phyloP scores from a whole-genome alignment of 495 filamentous ascomycete genomes.

The Penicillium riverlandense region DNA sequence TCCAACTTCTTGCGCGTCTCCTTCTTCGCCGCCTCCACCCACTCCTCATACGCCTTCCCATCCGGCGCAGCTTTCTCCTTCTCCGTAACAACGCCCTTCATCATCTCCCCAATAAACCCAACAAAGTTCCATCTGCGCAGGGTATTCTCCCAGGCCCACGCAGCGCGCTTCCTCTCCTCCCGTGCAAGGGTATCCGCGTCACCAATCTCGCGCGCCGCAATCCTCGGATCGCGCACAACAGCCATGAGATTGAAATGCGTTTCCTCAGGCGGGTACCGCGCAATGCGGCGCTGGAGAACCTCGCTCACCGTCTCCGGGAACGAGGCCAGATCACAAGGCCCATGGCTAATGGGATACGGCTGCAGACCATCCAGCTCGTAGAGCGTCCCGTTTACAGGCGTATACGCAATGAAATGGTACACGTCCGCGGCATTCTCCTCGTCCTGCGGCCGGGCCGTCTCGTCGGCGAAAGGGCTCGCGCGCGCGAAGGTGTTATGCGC shows the following conservation, averaged over 20 bases:
- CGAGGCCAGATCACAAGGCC: conserved; percentile 54
- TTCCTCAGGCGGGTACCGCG: conserved; percentile 75
- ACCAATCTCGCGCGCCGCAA: conserved; percentile 70
- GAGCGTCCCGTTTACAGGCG: conserved; percentile 64
- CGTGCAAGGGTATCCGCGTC: conserved; percentile 69
- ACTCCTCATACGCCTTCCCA: conserved; percentile 61
- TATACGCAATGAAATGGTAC: conserved; percentile 98
- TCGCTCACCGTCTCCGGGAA: conserved; percentile 83
- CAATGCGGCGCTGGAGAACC: conserved; percentile 77
- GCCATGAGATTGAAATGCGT: conserved; percentile 95
- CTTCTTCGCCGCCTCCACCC: conserved; percentile 70
- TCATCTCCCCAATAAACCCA: conserved; percentile 84
- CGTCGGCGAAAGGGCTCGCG: conserved; percentile 84
- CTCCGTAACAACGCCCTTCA: conserved; percentile 70
- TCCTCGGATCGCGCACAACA: conserved; percentile 74
- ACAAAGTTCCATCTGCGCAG: conserved; percentile 92
- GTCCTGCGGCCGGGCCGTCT: conserved; percentile 57
- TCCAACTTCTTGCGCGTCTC: conserved; percentile 64
- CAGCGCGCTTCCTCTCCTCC: conserved; percentile 77
- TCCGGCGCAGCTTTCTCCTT: conserved; percentile 51
- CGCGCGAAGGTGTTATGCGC: conserved; percentile 92
- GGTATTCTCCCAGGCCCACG: conserved; percentile 95
- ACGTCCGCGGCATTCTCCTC: conserved; percentile 61
- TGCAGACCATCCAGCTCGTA: conserved; percentile 97
- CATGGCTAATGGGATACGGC: conserved; percentile 85